Conservation (phyloP, 257 asterid species). For the Gardenia jasminoides region DNA sequence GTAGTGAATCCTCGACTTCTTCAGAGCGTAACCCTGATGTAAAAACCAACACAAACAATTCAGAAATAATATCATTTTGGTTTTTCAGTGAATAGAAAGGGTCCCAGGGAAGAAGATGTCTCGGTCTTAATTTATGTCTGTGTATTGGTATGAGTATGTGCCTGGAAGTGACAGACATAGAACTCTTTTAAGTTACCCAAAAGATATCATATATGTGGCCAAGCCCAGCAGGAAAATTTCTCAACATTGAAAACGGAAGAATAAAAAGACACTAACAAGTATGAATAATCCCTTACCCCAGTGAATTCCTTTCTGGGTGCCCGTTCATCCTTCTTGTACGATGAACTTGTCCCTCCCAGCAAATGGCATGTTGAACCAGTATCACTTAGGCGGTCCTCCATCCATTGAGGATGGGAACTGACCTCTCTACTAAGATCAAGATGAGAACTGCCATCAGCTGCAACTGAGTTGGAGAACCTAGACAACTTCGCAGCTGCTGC, state of each 20-base stretch:
- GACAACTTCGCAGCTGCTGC: conserved; percentile 57
- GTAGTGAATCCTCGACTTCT: conserved; percentile 64
- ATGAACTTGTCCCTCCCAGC: conserved; percentile 47
- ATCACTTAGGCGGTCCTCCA: conserved; percentile 37
- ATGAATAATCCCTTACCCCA: conserved; percentile 33
- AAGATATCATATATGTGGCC: not conserved
- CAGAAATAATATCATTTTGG: not conserved
- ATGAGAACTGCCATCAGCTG: conserved; percentile 53
- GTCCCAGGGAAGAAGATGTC: not conserved
- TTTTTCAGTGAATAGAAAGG: not conserved
- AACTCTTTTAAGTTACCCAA: not conserved
- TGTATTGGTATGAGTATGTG: not conserved
- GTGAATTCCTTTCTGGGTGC: conserved; percentile 39
- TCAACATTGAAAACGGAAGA: not conserved
- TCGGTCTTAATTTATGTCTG: not conserved
- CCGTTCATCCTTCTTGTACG: conserved; percentile 47
- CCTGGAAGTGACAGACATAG: not conserved
- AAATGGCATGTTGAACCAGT: conserved; percentile 56
- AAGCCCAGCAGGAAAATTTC: not conserved
- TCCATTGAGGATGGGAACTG: conserved; percentile 48
- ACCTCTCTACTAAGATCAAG: conserved; percentile 60
- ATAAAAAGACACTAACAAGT: not conserved
- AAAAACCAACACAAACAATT: conserved; percentile 12
- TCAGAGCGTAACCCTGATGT: conserved; percentile 44
- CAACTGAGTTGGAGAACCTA: conserved; percentile 75